Evolutionary conservation across 768 basidiomycete genomes (phyloP).

Genomic region (Lyophyllum decastes): DNA sequence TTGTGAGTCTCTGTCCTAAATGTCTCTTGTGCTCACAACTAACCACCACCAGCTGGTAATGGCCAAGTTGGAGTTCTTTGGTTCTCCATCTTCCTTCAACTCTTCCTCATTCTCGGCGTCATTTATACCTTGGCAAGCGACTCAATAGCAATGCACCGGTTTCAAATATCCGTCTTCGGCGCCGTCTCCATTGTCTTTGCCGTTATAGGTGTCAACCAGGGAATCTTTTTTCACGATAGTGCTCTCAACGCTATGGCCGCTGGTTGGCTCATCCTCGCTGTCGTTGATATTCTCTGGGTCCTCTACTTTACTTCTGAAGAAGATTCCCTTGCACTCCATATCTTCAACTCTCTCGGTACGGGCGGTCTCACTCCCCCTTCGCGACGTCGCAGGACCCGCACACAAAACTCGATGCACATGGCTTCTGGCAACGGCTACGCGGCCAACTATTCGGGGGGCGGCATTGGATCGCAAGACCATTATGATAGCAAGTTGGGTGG

Average conservation of each 20-base stretch:
- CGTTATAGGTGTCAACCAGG: slow-evolving; percentile 68
- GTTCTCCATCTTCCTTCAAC: slow-evolving; percentile 84
- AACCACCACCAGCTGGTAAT: slow-evolving; percentile 37
- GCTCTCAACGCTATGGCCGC: slow-evolving; percentile 84
- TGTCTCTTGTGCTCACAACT: neutral
- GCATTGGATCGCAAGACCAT: slow-evolving; percentile 66
- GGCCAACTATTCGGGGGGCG: slow-evolving; percentile 66
- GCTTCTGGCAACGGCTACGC: slow-evolving; percentile 62
- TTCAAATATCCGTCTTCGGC: slow-evolving; percentile 87
- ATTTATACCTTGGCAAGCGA: slow-evolving; percentile 82
- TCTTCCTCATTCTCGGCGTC: slow-evolving; percentile 71
- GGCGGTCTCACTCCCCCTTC: slow-evolving; percentile 83
- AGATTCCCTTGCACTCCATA: slow-evolving; percentile 79
- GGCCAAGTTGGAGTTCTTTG: slow-evolving; percentile 63
- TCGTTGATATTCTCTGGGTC: slow-evolving; percentile 94
- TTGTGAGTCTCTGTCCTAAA: slow-evolving; percentile 35
- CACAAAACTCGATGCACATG: slow-evolving; percentile 62
- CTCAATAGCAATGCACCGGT: slow-evolving; percentile 89
- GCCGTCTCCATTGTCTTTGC: slow-evolving; percentile 88
- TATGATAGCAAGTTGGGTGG: slow-evolving; percentile 68
- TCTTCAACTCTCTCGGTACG: slow-evolving; percentile 88
- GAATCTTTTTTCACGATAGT: slow-evolving; percentile 55
- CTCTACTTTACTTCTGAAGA: slow-evolving; percentile 98
- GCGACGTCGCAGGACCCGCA: slow-evolving; percentile 74
- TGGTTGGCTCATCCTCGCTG: slow-evolving; percentile 90